Base-by-base conservation (phyloP, 2,329 filamentous ascomycete species). In the Albophoma yamanashiensis region DNA sequence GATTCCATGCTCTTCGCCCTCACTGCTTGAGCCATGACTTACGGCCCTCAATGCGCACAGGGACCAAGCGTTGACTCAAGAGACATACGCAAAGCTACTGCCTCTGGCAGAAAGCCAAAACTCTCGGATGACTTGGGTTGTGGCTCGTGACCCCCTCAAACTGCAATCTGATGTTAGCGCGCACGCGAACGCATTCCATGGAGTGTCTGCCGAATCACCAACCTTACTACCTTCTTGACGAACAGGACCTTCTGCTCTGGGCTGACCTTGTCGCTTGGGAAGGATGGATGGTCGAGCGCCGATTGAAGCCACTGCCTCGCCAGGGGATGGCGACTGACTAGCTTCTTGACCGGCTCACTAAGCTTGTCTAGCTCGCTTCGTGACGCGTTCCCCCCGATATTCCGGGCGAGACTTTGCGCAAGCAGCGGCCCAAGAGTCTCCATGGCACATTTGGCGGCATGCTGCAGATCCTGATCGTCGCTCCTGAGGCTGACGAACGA, bases 311-410 rank as follows among this genome's bases (percentile, higher is more conserved):
- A 89, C 38, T 71, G 71, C 65, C 82, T 84, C 5, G 85, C 78
- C 59, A 77, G 75, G 0, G 79, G 74, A 61, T 87, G 79, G 40
- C 80, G 76, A 43, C 77, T 77, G 1, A 88, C 77, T 27, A 92
- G 76, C 68, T 85, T 89, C 73, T 88, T 89, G 5, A 92, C 75
- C 2, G 88, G 88, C 61, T 90, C 87, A 59, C 82, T 82, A 7
- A 92, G 74, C 65, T 82, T 85, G 65, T 91, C 88, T 0, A 92
- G 76, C 67, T 92, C 89, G 64, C 86, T 89, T 45, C 89, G 82
- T 1, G 85, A 81, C 4, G 86, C 88, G 59, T 82, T 82, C 1
- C 89, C 89, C 7, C 85, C 83, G 42, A 91, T 79, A 61, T 90
- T 89, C 61, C 80, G 78, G 2, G 88, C 76, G 31, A 91, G 74